These are phyloP conservation scores for Didymella exigua DNA, from an alignment of 2,329 filamentous ascomycete genomes.

Conservation along the genomic window DNA sequence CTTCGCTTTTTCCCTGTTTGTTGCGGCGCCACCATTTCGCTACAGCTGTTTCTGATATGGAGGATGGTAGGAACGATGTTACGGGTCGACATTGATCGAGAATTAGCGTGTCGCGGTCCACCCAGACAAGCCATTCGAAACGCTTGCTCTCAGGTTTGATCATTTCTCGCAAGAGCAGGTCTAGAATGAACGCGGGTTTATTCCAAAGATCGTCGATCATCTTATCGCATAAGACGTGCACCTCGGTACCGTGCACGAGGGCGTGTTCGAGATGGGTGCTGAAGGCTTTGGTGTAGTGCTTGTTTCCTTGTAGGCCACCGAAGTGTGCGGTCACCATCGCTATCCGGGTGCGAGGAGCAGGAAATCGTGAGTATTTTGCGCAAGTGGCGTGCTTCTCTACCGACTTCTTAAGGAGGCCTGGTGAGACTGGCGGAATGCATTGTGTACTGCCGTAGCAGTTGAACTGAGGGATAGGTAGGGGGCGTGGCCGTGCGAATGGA, in stretches of 20 bases:
- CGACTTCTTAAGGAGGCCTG: constrained; percentile 18
- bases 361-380: constrained; percentile 24
- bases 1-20: neutral
- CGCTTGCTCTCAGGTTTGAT: constrained; percentile 47
- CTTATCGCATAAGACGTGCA: constrained; percentile 50
- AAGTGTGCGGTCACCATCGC: constrained; percentile 51
- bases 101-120: constrained; percentile 53
- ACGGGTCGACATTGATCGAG: constrained; percentile 51
- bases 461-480: constrained; percentile 15
- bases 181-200: constrained; percentile 53
- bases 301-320: constrained; percentile 32
- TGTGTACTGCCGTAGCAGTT: constrained; percentile 20
- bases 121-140: constrained; percentile 53
- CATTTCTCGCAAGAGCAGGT: constrained; percentile 44
- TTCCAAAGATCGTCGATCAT: constrained; percentile 54
- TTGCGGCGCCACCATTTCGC: constrained; percentile 23
- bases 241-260: constrained; percentile 49
- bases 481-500: constrained; percentile 14
- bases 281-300: constrained; percentile 51
- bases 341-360: constrained; percentile 26
- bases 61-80: constrained; percentile 47
- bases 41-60: constrained; percentile 18
- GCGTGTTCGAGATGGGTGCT: constrained; percentile 51
- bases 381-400: constrained; percentile 21
- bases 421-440: constrained; percentile 21